These are phyloP conservation scores for Gyrodon lividus DNA, from an alignment of 768 basidiomycete species.

Conservation along the genomic window DNA sequence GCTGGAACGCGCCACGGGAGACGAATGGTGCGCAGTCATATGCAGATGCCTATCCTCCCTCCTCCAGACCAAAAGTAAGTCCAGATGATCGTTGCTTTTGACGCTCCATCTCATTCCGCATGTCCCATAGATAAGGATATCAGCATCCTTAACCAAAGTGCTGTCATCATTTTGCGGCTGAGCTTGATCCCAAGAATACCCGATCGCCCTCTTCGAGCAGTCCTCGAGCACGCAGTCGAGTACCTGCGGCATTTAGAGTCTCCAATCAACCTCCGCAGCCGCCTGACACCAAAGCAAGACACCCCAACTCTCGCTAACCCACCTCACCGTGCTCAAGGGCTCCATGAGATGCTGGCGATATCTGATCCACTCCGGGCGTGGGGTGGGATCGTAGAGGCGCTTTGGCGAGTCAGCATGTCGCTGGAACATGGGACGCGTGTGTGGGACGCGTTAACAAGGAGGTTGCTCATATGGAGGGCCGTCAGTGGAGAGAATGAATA, in stretches of 20 bases:
- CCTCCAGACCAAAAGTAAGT: slow-evolving; percentile 14
- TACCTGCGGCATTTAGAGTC: slow-evolving; percentile 33
- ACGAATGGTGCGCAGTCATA: slow-evolving; percentile 60
- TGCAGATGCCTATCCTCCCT: slow-evolving; percentile 46
- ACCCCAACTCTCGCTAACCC: slow-evolving; percentile 20
- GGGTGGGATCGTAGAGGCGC: slow-evolving; percentile 50
- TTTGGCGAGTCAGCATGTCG: slow-evolving; percentile 35
- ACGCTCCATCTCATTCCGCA: not conserved
- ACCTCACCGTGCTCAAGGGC: slow-evolving; percentile 34
- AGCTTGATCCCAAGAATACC: slow-evolving; percentile 33
- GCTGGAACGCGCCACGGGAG: slow-evolving; percentile 50
- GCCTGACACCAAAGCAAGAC: not conserved
- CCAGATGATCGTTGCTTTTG: not conserved
- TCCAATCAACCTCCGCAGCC: slow-evolving; percentile 3
- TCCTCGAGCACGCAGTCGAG: slow-evolving; percentile 31
- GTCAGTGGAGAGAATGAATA: slow-evolving; percentile 39
- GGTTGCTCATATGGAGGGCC: slow-evolving; percentile 58
- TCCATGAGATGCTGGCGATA: slow-evolving; percentile 35
- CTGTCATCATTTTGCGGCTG: slow-evolving; percentile 36
- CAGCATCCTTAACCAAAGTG: slow-evolving; percentile 21
- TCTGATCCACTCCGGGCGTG: slow-evolving; percentile 39
- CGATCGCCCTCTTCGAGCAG: slow-evolving; percentile 23
- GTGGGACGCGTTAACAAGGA: slow-evolving; percentile 56
- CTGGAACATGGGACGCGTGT: slow-evolving; percentile 18
- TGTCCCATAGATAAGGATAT: slow-evolving; percentile 17